phyloP scores from a whole-genome alignment of 2,329 filamentous ascomycete genomes.

The Coniosporium tulheliwenetii region DNA sequence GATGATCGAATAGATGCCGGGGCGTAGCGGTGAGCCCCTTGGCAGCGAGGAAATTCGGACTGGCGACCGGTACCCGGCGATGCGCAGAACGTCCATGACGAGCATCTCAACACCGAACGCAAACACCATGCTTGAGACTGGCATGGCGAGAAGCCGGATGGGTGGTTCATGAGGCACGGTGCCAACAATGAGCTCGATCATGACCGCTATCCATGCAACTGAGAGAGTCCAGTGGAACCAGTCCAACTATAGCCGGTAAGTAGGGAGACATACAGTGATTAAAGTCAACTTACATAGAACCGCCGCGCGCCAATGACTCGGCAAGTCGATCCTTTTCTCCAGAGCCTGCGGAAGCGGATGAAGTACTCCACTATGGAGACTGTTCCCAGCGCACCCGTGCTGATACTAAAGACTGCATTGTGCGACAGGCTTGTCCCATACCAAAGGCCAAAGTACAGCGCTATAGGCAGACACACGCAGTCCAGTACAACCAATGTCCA shows the following conservation, averaged over 20 bases:
- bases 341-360: conserved; percentile 31
- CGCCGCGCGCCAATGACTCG: conserved; percentile 32
- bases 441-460: conserved; percentile 45
- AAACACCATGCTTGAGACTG: conserved; percentile 34
- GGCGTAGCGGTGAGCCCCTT: conserved; percentile 32
- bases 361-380: conserved; percentile 40
- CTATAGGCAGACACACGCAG: conserved; percentile 41
- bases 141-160: conserved; percentile 38
- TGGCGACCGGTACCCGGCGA: conserved; percentile 28
- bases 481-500: conserved; percentile 45
- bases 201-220: conserved; percentile 38
- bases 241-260: conserved; percentile 26
- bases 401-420: conserved; percentile 37
- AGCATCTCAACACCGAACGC: conserved; percentile 36
- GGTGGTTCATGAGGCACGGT: conserved; percentile 30
- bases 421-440: conserved; percentile 37
- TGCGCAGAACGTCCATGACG: conserved; percentile 31
- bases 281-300: conserved; percentile 15
- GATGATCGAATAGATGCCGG: conserved; percentile 38
- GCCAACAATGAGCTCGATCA: conserved; percentile 39
- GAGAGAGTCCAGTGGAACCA: conserved; percentile 44
- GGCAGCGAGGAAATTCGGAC: conserved; percentile 37
- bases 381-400: conserved; percentile 35
- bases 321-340: conserved; percentile 35
- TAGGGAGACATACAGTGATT: not conserved